These are phyloP conservation scores for Chamaecrista fasciculata DNA, from an alignment of 306 rosid genomes.

Conservation along the genomic window DNA sequence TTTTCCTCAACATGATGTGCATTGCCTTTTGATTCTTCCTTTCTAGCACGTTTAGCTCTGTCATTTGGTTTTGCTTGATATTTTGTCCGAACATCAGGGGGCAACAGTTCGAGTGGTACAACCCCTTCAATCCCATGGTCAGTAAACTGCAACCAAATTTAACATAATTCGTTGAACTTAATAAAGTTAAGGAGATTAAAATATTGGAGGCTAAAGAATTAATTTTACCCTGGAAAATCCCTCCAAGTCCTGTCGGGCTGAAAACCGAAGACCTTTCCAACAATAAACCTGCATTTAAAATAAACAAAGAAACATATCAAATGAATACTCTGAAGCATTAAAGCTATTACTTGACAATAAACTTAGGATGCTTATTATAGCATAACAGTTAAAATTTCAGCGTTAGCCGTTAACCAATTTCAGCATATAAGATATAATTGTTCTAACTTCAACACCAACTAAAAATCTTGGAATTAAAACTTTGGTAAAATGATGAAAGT, in stretches of 20 bases:
- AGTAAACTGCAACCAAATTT: conserved; percentile 63
- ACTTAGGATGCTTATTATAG: neutral
- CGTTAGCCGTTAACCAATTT: neutral
- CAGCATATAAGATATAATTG: neutral
- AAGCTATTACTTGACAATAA: neutral
- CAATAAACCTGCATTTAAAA: conserved; percentile 77
- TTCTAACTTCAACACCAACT: neutral
- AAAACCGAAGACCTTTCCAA: conserved; percentile 95
- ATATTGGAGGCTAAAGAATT: neutral
- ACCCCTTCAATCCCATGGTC: conserved; percentile 92
- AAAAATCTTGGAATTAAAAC: neutral
- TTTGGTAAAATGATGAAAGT: neutral
- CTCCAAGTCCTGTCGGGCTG: conserved; percentile 97
- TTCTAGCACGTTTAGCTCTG: conserved; percentile 76
- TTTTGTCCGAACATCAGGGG: conserved; percentile 75
- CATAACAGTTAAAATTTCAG: neutral
- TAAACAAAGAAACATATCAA: neutral
- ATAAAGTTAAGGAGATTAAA: neutral
- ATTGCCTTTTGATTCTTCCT: conserved; percentile 72
- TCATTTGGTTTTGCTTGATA: conserved; percentile 84
- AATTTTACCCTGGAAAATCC: conserved; percentile 82
- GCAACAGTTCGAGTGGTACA: conserved; percentile 87
- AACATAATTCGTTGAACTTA: neutral
- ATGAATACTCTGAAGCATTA: neutral
- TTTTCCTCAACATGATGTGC: conserved; percentile 71